Conservation (phyloP, 2,329 filamentous ascomycete genomes). For the Xylaria multiplex region DNA sequence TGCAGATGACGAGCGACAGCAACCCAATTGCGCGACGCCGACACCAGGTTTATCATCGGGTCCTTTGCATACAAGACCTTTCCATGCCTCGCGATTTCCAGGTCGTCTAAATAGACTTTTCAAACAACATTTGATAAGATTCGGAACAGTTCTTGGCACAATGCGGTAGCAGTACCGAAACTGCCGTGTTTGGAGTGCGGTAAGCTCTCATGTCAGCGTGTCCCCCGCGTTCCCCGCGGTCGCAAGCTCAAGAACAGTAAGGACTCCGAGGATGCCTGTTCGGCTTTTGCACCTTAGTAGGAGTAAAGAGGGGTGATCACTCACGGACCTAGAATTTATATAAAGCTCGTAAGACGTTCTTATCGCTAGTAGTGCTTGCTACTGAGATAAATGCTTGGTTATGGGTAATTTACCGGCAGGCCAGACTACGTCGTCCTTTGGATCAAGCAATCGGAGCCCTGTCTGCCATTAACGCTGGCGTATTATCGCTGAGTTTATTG, state of each 20-base stretch:
- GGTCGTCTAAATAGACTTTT: slow-evolving; percentile 22
- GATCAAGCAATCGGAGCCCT: background rate
- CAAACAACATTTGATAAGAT: slow-evolving; percentile 11
- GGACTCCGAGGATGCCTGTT: slow-evolving; percentile 17
- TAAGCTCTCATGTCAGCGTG: slow-evolving; percentile 11
- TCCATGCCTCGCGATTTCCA: slow-evolving; percentile 12
- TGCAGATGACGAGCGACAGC: slow-evolving; percentile 26
- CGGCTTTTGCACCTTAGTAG: slow-evolving; percentile 27
- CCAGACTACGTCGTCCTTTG: background rate
- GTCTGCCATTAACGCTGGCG: background rate
- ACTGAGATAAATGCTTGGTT: slow-evolving; percentile 7
- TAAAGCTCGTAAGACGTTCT: slow-evolving; percentile 17
- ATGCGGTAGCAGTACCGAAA: slow-evolving; percentile 18
- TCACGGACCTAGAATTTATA: slow-evolving; percentile 8
- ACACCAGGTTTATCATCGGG: background rate
- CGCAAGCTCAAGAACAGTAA: slow-evolving; percentile 24
- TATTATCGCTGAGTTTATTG: background rate
- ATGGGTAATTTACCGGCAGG: slow-evolving; percentile 11
- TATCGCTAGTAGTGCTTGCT: background rate
- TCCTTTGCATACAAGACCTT: slow-evolving; percentile 1
- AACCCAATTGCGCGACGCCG: slow-evolving; percentile 30
- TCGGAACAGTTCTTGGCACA: slow-evolving; percentile 25
- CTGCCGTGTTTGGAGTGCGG: slow-evolving; percentile 26
- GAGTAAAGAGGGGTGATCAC: slow-evolving; percentile 27
- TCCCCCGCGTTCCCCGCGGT: slow-evolving; percentile 36